Base-by-base conservation (phyloP, 2,329 filamentous ascomycete species). In the Cercospora sesami region DNA sequence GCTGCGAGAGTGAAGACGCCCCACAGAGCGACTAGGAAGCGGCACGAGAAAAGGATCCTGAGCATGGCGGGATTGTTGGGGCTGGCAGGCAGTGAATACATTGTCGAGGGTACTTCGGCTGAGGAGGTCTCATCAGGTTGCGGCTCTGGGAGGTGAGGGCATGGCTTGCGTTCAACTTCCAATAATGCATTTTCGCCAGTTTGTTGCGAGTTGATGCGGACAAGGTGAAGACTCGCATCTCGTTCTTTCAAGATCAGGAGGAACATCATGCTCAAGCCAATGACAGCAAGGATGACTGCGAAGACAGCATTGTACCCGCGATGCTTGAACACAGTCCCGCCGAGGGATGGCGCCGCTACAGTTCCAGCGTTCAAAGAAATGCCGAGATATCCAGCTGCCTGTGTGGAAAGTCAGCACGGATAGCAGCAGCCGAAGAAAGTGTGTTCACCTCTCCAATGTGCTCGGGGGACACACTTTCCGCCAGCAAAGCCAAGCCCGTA, bases 401-500 rank as follows among this genome's bases (percentile, higher is more conserved):
- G 8, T 2, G 28, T n/a, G 18, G 16, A 30, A 21, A 4, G 51
- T 67, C 39, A 67, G 65, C 28, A 10, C 28, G 3, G 30, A 18
- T 3, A 53, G 12, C 2, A 18, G 16, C 23, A 51, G 28, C n/a
- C n/a, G 28, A 14, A 12, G 6, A 30, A 0, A 61, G 36, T 30
- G 26, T 1, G 55, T 61, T 51, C 28, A 63, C 61, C 48, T 63
- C 82, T 0, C 89, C 90, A 18, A 91, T 84, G 21, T 84, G 81
- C 5, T 83, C 81, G 71, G 84, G 81, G 1, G 84, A 85, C 57
- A 91, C 86, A 0, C 89, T 91, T 74, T 93, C 90, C 4, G 88
- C 89, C 16, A 92, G 76, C 36, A 92, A 79, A 0, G 90, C 90
- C 23, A 89, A 82, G 0, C 90, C 90, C 0, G 91, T 89, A 0